phyloP scores from a whole-genome alignment of 1,284 basidiomycete species.

The Puccinia brachypodii region DNA sequence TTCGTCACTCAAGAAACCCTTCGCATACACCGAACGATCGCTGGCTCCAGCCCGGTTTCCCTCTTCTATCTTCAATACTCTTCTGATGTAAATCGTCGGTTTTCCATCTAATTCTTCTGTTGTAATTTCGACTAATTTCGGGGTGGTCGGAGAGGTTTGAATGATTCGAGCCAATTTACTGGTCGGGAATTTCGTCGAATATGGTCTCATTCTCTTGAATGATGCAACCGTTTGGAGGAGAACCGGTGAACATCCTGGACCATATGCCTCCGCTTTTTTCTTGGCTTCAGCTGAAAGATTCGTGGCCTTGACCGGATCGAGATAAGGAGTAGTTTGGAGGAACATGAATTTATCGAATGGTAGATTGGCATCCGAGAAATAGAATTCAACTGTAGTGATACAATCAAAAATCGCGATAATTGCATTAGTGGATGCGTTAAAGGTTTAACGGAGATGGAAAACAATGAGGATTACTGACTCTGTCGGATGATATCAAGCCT shows the following conservation, averaged over 20 bases:
- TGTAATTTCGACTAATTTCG: slow-evolving; percentile 33
- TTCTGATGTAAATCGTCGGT: slow-evolving; percentile 18
- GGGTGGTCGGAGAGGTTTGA: slow-evolving; percentile 23
- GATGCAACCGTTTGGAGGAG: slow-evolving; percentile 45
- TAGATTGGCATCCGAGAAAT: slow-evolving; percentile 93
- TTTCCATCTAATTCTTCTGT: slow-evolving; percentile 37
- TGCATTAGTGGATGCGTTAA: not conserved
- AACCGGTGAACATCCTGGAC: slow-evolving; percentile 44
- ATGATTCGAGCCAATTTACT: slow-evolving; percentile 41
- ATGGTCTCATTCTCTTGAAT: slow-evolving; percentile 44
- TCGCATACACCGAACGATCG: slow-evolving; percentile 44
- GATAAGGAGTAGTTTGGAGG: slow-evolving; percentile 43
- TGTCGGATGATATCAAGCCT: slow-evolving; percentile 38
- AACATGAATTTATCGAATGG: slow-evolving; percentile 98
- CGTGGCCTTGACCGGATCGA: slow-evolving; percentile 39
- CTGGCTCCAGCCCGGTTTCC: slow-evolving; percentile 34
- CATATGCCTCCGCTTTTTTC: slow-evolving; percentile 37
- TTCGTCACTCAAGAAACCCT: slow-evolving; percentile 47
- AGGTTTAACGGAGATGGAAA: not conserved
- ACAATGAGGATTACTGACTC: slow-evolving; percentile 2
- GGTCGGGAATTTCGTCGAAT: slow-evolving; percentile 39
- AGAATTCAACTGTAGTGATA: slow-evolving; percentile 77
- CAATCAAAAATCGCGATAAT: not conserved
- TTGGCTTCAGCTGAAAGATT: slow-evolving; percentile 41
- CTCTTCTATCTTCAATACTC: slow-evolving; percentile 42